Percentiles rank a stretch among this genome's conserved stretches.
Conservation (phyloP, 768 basidiomycete genomes). For the Pleurotus platypus region DNA sequence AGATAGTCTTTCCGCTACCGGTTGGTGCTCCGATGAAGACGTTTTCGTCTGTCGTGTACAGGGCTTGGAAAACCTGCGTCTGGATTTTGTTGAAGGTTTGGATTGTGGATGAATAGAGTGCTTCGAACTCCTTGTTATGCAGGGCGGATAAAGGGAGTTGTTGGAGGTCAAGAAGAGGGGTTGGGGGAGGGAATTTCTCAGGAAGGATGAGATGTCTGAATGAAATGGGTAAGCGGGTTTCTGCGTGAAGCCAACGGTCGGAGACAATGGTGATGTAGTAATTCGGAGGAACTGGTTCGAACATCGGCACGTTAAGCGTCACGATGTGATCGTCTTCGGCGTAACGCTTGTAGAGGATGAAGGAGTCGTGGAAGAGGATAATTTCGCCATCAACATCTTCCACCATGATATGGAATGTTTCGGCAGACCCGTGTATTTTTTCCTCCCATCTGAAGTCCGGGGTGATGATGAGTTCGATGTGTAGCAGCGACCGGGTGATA, state of each 20-base stretch:
- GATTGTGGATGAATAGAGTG: conserved; percentile 77
- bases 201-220: conserved; percentile 98
- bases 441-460: conserved; percentile 99
- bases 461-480: conserved; percentile 88
- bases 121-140: conserved; percentile 91
- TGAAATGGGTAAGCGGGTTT: conserved; percentile 91
- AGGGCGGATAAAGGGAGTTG: conserved; percentile 85
- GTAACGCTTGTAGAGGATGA: conserved; percentile 88
- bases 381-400: conserved; percentile 98
- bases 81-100: conserved; percentile 97
- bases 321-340: conserved; percentile 93
- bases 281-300: conserved; percentile 96
- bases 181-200: conserved; percentile 92
- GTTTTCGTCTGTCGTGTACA: conserved; percentile 95
- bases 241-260: conserved; percentile 93
- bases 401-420: conserved; percentile 90
- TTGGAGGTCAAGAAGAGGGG: conserved; percentile 90
- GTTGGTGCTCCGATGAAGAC: conserved; percentile 96
- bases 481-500: conserved; percentile 88
- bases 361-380: conserved; percentile 92
- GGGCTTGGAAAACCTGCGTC: conserved; percentile 97
- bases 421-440: conserved; percentile 83
- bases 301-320: conserved; percentile 93
- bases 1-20: conserved; percentile 95
- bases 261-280: conserved; percentile 96